Percentiles rank a stretch among this genome's conserved stretches.
Conservation (phyloP, 805 yeast species). For the Sugiyamaella smithiae region DNA sequence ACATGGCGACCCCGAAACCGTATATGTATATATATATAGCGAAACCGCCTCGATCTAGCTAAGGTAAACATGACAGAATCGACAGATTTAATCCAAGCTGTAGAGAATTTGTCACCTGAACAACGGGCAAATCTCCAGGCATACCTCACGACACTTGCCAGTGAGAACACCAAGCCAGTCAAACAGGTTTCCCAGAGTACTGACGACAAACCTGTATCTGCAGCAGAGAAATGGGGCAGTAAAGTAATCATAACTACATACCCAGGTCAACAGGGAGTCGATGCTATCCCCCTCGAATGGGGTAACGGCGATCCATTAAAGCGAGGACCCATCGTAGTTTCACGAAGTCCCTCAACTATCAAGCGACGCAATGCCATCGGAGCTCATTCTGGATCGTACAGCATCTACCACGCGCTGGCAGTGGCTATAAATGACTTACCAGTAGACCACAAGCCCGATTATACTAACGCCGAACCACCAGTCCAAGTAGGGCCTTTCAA, state of each 20-base stretch:
- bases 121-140: conserved; percentile 1
- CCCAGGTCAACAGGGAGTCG: conserved; percentile 47
- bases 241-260: conserved; percentile 51
- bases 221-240: conserved; percentile 29
- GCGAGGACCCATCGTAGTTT: conserved; percentile 59
- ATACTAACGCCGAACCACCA: conserved; percentile 62
- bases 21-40: not conserved
- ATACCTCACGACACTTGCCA: not conserved
- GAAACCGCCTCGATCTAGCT: not conserved
- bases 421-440: conserved; percentile 59
- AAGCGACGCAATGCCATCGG: conserved; percentile 60
- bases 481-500: conserved; percentile 52
- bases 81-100: not conserved
- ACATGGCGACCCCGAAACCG: too few relatives aligned
- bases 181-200: not conserved
- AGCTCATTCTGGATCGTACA: conserved; percentile 62
- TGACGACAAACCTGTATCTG: not conserved
- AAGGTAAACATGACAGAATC: not conserved
- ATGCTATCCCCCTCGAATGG: conserved; percentile 53
- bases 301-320: conserved; percentile 45
- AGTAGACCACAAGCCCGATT: conserved; percentile 53
- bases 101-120: not conserved
- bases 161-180: not conserved
- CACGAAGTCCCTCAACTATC: conserved; percentile 49
- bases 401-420: conserved; percentile 63